These are phyloP conservation scores for Hirsutella rhossiliensis DNA, from an alignment of 2,329 filamentous ascomycete species.

Conservation along the genomic window DNA sequence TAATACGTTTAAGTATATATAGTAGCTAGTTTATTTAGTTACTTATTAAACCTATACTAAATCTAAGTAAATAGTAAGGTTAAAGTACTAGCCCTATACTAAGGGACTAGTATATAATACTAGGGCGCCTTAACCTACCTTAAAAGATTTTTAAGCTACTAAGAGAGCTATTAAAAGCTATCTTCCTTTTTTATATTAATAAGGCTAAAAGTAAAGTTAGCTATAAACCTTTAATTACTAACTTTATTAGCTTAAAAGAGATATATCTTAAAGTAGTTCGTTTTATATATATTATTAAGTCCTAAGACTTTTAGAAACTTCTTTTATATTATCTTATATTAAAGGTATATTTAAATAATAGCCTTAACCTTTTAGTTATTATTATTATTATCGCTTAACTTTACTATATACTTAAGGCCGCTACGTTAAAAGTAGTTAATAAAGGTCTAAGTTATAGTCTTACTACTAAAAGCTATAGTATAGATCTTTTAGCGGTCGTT, in stretches of 20 bases:
- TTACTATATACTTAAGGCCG: background rate
- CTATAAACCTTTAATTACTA: background rate
- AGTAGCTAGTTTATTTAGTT: too few species aligned
- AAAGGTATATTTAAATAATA: background rate
- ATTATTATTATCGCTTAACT: background rate
- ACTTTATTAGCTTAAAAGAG: too few species aligned
- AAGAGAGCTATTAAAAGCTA: background rate
- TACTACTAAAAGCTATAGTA: background rate
- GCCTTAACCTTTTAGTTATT: background rate
- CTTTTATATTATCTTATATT: background rate
- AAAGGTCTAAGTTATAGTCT: background rate
- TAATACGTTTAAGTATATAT: too few species aligned
- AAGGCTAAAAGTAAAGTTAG: background rate
- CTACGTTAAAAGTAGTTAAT: background rate
- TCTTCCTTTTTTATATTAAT: too few species aligned
- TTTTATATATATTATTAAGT: too few species aligned
- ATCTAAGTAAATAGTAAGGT: too few species aligned
- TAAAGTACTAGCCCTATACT: too few species aligned
- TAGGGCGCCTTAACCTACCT: background rate
- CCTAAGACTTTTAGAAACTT: background rate
- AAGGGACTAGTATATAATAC: too few species aligned
- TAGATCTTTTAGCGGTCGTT: too few species aligned
- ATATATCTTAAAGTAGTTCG: too few species aligned
- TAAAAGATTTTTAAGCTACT: background rate
- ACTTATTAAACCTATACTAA: too few species aligned